Conservation (phyloP, 108 stramenopile species). For the Pseudonitzschia delicatissima region DNA sequence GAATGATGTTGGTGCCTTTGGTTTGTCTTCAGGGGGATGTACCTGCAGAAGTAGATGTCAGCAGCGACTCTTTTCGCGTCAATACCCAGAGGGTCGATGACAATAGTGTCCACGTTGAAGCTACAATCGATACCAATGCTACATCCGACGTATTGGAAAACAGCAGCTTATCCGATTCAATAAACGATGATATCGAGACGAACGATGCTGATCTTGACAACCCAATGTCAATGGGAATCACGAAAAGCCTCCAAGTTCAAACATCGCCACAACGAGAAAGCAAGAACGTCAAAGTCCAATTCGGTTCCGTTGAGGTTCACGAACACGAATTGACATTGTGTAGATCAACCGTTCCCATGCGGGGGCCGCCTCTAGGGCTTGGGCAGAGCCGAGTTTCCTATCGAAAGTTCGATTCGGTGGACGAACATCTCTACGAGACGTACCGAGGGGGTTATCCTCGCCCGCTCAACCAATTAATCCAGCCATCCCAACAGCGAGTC, state of each 20-base stretch:
- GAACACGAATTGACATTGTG: neutral
- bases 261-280: neutral
- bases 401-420: neutral
- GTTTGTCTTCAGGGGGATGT: neutral
- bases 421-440: neutral
- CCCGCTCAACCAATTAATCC: neutral
- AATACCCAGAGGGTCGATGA: neutral
- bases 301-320: constrained; percentile 1
- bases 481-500: neutral
- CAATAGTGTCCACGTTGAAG: neutral
- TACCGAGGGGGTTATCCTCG: neutral
- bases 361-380: neutral
- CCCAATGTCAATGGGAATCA: neutral
- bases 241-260: neutral
- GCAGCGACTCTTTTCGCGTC: neutral
- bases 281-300: neutral
- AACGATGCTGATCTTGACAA: neutral
- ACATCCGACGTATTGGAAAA: neutral
- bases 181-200: neutral
- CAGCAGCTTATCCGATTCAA: neutral
- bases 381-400: neutral
- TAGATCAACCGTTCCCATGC: neutral
- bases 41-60: neutral
- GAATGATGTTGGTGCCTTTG: neutral
- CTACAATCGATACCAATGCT: neutral